A percentile compares a stretch with the other conserved stretches of the same genome.
phyloP scores from a whole-genome alignment of 2,329 filamentous ascomycete species.

The Microcyclosporella mali region DNA sequence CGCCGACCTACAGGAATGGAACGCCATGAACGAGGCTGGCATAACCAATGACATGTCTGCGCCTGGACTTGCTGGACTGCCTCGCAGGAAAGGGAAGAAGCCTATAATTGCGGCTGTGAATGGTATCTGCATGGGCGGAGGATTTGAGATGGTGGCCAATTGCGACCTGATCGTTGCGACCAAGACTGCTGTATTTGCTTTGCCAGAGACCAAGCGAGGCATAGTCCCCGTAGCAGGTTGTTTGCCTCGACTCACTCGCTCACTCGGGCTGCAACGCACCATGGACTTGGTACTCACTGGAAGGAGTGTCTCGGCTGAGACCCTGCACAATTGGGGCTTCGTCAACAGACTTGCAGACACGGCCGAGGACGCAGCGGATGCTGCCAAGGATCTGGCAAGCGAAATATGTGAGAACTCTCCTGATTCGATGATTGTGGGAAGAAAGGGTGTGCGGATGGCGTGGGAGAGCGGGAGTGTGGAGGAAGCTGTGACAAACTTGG shows the following conservation, averaged over 20 bases:
- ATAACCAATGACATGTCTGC: conserved; percentile 26
- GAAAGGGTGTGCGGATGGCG: conserved; percentile 64
- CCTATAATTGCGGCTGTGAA: conserved; percentile 72
- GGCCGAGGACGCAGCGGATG: conserved; percentile 44
- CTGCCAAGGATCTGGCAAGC: conserved; percentile 56
- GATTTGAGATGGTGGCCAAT: conserved; percentile 70
- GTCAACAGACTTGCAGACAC: conserved; percentile 54
- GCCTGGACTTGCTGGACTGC: conserved; percentile 60
- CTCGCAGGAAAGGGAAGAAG: conserved; percentile 62
- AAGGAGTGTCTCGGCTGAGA: conserved; percentile 48
- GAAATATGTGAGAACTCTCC: conserved; percentile 58
- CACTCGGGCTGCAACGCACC: conserved; percentile 62
- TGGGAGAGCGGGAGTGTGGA: conserved; percentile 65
- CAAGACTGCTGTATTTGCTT: conserved; percentile 53
- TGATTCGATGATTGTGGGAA: conserved; percentile 67
- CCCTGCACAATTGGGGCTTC: conserved; percentile 60
- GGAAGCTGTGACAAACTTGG: conserved; percentile 53
- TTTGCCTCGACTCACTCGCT: conserved; percentile 59
- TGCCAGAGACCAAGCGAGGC: conserved; percentile 67
- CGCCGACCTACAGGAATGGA: conserved; percentile 35
- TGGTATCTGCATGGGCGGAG: conserved; percentile 67
- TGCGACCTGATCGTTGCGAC: conserved; percentile 63
- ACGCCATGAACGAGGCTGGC: conserved; percentile 24
- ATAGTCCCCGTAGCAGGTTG: conserved; percentile 67
- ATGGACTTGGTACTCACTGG: conserved; percentile 63